Conservation (phyloP, 2,329 filamentous ascomycete species). For the Sclerotinia trifoliorum region DNA sequence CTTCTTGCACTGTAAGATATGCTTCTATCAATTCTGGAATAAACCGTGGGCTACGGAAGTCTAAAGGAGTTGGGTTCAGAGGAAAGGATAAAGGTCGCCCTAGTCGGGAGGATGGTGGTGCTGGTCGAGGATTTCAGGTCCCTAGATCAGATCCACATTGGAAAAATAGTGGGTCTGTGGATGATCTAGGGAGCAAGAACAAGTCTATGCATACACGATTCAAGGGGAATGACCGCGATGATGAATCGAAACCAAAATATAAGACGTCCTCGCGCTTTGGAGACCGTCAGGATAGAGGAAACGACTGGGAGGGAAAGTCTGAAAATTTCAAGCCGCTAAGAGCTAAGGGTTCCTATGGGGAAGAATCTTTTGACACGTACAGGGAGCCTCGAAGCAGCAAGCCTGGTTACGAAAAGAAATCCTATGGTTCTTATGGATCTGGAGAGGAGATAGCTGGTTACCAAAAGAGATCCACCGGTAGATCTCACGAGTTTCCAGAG, state of each 20-base stretch:
- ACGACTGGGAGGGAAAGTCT: neutral
- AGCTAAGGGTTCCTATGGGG: neutral
- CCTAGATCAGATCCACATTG: neutral
- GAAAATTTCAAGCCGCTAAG: neutral
- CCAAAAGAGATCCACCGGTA: neutral
- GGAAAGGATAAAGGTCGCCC: conserved; percentile 26
- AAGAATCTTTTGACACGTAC: neutral
- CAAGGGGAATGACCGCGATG: neutral
- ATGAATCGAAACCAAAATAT: neutral
- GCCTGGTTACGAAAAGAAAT: conserved; percentile 1
- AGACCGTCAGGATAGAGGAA: neutral
- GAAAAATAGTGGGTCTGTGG: neutral
- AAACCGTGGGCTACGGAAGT: conserved; percentile 61
- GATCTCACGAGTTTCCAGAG: neutral
- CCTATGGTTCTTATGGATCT: neutral
- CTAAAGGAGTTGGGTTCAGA: conserved; percentile 40
- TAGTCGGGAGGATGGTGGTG: neutral
- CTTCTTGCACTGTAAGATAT: conserved; percentile 39
- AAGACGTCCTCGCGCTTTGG: neutral
- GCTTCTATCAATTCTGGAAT: conserved; percentile 68
- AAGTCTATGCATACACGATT: neutral
- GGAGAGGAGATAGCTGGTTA: neutral
- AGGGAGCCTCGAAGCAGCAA: neutral
- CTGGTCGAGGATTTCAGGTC: conserved; percentile 6
- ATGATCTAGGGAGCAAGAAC: neutral